phyloP scores from a whole-genome alignment of 306 rosid species.

The Corylus avellana region DNA sequence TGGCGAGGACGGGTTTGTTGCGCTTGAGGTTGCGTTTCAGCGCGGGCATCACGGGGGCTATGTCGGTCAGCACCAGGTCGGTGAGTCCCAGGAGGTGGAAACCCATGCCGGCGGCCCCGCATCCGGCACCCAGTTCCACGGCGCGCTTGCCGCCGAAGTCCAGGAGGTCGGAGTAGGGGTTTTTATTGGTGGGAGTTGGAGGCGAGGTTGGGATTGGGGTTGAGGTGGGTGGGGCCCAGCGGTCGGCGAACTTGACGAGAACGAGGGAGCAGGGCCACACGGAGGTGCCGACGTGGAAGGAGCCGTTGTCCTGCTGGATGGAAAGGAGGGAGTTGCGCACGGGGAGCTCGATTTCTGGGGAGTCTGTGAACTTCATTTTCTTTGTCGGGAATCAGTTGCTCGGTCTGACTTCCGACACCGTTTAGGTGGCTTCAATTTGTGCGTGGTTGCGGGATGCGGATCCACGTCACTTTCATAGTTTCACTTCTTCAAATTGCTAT shows the following conservation, averaged over 20 bases:
- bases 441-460: too few species aligned
- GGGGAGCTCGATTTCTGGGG: slow-evolving; percentile 76
- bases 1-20: slow-evolving; percentile 64
- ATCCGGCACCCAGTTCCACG: slow-evolving; percentile 82
- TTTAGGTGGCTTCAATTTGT: too few species aligned
- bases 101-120: slow-evolving; percentile 92
- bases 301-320: slow-evolving; percentile 82
- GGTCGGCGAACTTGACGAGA: slow-evolving; percentile 85
- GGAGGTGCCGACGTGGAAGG: slow-evolving; percentile 88
- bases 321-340: slow-evolving; percentile 63
- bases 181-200: background rate
- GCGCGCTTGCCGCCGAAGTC: slow-evolving; percentile 73
- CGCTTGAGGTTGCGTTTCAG: slow-evolving; percentile 75
- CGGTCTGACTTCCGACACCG: too few species aligned
- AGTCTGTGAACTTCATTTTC: slow-evolving; percentile 83
- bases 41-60: slow-evolving; percentile 88
- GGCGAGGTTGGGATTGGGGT: background rate
- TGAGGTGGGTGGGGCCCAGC: slow-evolving; percentile 54
- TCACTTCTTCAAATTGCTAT: too few species aligned
- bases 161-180: slow-evolving; percentile 69
- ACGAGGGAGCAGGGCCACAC: slow-evolving; percentile 96
- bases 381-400: too few species aligned
- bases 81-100: slow-evolving; percentile 75
- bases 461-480: too few species aligned
- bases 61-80: slow-evolving; percentile 76